Conservation (phyloP, 441 rosid genomes). For the Populus hybrid region DNA sequence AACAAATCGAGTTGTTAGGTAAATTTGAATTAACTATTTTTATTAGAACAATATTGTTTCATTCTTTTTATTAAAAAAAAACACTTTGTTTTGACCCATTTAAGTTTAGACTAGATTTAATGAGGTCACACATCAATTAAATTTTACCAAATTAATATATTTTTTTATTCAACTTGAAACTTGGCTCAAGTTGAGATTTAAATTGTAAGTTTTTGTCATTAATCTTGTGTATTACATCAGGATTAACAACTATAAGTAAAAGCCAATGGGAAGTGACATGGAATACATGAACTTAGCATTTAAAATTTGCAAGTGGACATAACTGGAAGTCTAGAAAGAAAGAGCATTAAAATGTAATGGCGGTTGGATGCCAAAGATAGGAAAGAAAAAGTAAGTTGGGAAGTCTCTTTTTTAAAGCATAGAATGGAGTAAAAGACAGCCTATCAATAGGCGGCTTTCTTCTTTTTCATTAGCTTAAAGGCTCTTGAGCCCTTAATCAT, state of each 20-base stretch:
- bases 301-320: neutral
- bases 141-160: too few species aligned
- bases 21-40: too few species aligned
- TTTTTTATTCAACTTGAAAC: too few species aligned
- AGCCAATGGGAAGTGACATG: neutral
- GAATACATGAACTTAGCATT: neutral
- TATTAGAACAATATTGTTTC: too few species aligned
- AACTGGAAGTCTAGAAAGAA: neutral
- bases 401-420: conserved; percentile 15
- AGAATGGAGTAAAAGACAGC: conserved; percentile 27
- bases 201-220: too few species aligned
- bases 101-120: neutral
- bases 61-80: too few species aligned
- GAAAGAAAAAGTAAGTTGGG: conserved; percentile 44
- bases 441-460: conserved; percentile 24
- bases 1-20: accelerated
- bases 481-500: neutral
- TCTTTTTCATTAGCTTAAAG: conserved; percentile 19
- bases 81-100: neutral
- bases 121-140: accelerated
- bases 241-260: neutral
- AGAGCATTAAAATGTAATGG: neutral
- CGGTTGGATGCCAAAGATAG: conserved; percentile 21
- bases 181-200: neutral
- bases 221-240: neutral